A percentile compares a stretch with the other conserved stretches of the same genome.
Conservation (phyloP, 2,329 filamentous ascomycete species). For the Ophiognomonia clavigignenti-juglandacearum region DNA sequence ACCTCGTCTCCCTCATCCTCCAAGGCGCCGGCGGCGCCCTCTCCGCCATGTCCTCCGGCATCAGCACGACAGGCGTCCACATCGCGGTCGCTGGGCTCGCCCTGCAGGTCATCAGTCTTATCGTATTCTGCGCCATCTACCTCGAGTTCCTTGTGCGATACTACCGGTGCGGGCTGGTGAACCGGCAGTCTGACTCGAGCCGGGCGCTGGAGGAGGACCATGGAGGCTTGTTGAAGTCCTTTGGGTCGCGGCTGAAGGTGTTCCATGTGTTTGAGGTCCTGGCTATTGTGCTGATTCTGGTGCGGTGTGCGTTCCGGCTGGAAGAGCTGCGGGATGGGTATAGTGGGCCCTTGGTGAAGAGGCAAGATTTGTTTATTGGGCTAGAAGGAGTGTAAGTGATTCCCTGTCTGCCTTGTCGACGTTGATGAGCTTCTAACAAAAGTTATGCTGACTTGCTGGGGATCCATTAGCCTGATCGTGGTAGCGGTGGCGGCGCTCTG, state of each 20-base stretch:
- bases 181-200: no score
- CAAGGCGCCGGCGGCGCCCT: slow-evolving; percentile 53
- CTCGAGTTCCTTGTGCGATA: slow-evolving; percentile 43
- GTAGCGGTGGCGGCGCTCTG: slow-evolving; percentile 3
- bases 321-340: slow-evolving; percentile 62
- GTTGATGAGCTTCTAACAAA: no score
- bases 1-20: slow-evolving; percentile 48
- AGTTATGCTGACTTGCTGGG: neutral
- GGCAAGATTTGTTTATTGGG: slow-evolving; percentile 18
- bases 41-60: slow-evolving; percentile 38
- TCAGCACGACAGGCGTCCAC: slow-evolving; percentile 42
- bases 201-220: neutral
- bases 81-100: slow-evolving; percentile 50
- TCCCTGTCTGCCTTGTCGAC: neutral
- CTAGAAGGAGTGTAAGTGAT: slow-evolving; percentile 13
- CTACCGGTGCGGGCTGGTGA: slow-evolving; percentile 17
- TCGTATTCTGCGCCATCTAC: slow-evolving; percentile 45
- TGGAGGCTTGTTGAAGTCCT: no score
- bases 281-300: slow-evolving; percentile 55
- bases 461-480: slow-evolving; percentile 2
- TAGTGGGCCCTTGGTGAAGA: slow-evolving; percentile 44
- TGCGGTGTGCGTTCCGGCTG: slow-evolving; percentile 58
- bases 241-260: slow-evolving; percentile 30
- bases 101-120: slow-evolving; percentile 53
- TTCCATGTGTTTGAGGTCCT: slow-evolving; percentile 49